These are phyloP conservation scores for Physcia stellaris DNA, from an alignment of 495 filamentous ascomycete genomes.

Conservation along the genomic window DNA sequence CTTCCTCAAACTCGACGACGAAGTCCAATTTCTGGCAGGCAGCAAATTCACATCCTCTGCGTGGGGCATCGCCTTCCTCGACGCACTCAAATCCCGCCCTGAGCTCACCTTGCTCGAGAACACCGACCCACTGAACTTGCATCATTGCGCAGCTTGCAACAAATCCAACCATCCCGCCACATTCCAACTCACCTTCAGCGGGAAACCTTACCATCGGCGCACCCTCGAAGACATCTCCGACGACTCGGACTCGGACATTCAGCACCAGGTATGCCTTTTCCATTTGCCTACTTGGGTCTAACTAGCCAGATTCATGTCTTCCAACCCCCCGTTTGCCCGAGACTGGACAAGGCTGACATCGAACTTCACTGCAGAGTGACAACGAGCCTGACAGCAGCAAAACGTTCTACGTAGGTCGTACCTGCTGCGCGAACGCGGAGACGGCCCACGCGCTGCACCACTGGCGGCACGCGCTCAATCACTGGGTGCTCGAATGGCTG, in stretches of 20 bases:
- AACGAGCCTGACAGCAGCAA: conserved; percentile 21
- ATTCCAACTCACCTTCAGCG: conserved; percentile 45
- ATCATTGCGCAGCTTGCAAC: conserved; percentile 66
- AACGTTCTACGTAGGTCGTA: conserved; percentile 34
- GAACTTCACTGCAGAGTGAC: conserved; percentile 20
- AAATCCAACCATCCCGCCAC: conserved; percentile 54
- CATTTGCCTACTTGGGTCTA: too few species aligned
- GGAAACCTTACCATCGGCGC: conserved; percentile 54
- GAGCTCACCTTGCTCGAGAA: conserved; percentile 24
- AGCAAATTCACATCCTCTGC: conserved; percentile 61
- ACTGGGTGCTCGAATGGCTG: conserved; percentile 53
- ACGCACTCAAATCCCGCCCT: conserved; percentile 53
- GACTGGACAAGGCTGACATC: conserved; percentile 22
- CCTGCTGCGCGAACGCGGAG: conserved; percentile 54
- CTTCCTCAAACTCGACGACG: conserved; percentile 62
- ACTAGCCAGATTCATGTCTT: too few species aligned
- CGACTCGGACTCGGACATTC: conserved; percentile 27
- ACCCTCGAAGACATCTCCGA: conserved; percentile 52
- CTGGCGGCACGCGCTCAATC: conserved; percentile 62
- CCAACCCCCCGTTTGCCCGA: too few species aligned
- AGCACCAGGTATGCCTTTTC: too few species aligned
- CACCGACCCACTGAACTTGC: conserved; percentile 21
- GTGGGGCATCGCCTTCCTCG: conserved; percentile 56
- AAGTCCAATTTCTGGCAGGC: conserved; percentile 49
- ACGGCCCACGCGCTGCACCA: conserved; percentile 58